Base-by-base conservation (phyloP, 75 land plant species). In the Pseudotsuga menziesii region DNA sequence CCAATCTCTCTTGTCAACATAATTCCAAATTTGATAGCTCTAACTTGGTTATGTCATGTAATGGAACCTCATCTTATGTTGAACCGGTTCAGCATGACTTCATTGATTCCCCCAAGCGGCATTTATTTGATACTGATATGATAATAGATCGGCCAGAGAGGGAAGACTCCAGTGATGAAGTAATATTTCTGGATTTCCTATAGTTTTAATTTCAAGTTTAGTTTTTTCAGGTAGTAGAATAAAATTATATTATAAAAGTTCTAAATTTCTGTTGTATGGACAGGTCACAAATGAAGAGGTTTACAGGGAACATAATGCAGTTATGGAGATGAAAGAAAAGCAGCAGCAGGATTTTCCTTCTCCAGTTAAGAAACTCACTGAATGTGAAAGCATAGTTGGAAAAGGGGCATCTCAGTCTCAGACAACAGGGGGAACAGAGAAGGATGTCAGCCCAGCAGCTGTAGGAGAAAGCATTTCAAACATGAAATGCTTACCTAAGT, bases 151-250 rank as follows among this genome's bases (percentile, higher is more conserved):
- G 3, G 22, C 72, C 72, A 2, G 72, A 69, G 48, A 69, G 41
- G 52, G 72, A 69, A 69, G 72, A 69, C 44, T 69, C 72, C 22
- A 69, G 72, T 39, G 72, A 69, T 69, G 72, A 69, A 44, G 72
- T 69, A 20, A 69, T 36, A n/a, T 19, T 8, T 17, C 8, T 13
- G 39, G 39, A 0, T 39, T 67, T 36, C 17, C 22, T 22, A 39
- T 19, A 20, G 71, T 39, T 67, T 2, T 19, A 20, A 36, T 67
- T 39, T 11, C 32, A 19, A 36, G 41, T 39, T 35, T 35, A 20
- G 39, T 67, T 41, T 67, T 22, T 67, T 67, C 23, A 39, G 9
- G 22, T 32, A 15, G 48, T 39, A 67, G 22, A 67, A 67, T 48
- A 48, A 48, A 48, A 9, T 48, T 48, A 48, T 67, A 32, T 39